phyloP scores from a whole-genome alignment of 331 rosid genomes.

The Cydonia oblonga region DNA sequence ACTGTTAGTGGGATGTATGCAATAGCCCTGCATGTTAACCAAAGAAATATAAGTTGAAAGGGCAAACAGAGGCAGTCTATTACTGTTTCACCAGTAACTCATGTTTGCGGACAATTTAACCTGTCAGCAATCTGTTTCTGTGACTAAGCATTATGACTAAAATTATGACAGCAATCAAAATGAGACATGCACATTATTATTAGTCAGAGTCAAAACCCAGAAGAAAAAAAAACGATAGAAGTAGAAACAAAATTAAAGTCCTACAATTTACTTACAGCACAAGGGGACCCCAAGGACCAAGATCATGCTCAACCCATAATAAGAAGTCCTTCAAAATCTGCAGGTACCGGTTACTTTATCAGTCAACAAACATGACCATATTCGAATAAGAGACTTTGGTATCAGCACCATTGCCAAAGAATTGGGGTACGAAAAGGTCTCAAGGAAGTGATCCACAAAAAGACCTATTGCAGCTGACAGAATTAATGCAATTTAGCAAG shows the following conservation, averaged over 20 bases:
- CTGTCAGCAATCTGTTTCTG: background rate
- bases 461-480: background rate
- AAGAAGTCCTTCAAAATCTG: constrained; percentile 87
- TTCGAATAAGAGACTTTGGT: background rate
- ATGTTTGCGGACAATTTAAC: background rate
- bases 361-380: background rate
- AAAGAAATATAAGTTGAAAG: constrained; percentile 6
- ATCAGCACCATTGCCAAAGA: background rate
- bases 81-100: background rate
- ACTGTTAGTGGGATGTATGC: constrained; percentile 92
- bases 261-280: constrained; percentile 52
- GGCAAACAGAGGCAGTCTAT: background rate
- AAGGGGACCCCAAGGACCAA: constrained; percentile 92
- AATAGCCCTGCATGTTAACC: constrained; percentile 55
- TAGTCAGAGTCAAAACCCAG: background rate
- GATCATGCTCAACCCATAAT: constrained; percentile 73
- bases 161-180: background rate
- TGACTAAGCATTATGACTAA: background rate
- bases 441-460: background rate
- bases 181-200: background rate
- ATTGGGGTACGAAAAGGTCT: background rate
- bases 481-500: background rate
- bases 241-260: background rate
- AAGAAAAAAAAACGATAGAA: background rate
- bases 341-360: background rate